These are phyloP conservation scores for Rhododendron mucronatum DNA, from an alignment of 148 eudicot genomes.

Conservation along the genomic window DNA sequence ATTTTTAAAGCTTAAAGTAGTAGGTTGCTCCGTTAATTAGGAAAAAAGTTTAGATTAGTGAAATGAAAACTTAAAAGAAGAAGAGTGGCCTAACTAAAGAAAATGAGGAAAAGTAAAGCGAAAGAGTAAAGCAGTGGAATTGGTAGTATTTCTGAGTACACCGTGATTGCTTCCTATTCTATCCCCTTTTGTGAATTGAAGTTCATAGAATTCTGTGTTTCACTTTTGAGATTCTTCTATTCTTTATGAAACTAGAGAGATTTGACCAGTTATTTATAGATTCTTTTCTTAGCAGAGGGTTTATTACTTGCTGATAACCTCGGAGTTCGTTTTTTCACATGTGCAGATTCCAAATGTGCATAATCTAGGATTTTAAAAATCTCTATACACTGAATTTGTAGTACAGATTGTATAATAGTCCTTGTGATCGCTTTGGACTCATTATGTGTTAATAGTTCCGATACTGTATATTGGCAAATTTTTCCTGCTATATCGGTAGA, in stretches of 20 bases:
- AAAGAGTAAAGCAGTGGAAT: conserved; percentile 22
- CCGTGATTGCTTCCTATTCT: conserved; percentile 9
- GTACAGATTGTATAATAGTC: not conserved
- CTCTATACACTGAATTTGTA: not conserved
- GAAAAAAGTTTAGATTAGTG: not conserved
- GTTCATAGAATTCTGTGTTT: conserved; percentile 6
- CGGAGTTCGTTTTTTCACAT: not conserved
- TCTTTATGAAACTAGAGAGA: conserved; percentile 25
- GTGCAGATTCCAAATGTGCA: conserved; percentile 2
- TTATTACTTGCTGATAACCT: not conserved
- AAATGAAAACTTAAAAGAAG: not conserved
- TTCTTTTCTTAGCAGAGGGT: not conserved
- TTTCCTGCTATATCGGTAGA: not conserved
- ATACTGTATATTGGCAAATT: not conserved
- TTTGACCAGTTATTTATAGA: conserved; percentile 1
- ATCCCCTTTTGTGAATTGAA: not conserved
- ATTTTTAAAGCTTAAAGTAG: not conserved
- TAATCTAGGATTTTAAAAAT: not conserved
- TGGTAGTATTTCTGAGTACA: conserved; percentile 1
- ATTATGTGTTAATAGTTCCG: not conserved
- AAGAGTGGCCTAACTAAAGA: conserved; percentile 14
- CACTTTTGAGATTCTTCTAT: conserved; percentile 17
- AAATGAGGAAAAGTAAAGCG: conserved; percentile 15
- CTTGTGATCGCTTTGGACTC: not conserved
- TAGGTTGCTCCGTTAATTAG: not conserved